Base-by-base conservation (phyloP, 2,329 filamentous ascomycete species). In the Aspergillus intermedius region DNA sequence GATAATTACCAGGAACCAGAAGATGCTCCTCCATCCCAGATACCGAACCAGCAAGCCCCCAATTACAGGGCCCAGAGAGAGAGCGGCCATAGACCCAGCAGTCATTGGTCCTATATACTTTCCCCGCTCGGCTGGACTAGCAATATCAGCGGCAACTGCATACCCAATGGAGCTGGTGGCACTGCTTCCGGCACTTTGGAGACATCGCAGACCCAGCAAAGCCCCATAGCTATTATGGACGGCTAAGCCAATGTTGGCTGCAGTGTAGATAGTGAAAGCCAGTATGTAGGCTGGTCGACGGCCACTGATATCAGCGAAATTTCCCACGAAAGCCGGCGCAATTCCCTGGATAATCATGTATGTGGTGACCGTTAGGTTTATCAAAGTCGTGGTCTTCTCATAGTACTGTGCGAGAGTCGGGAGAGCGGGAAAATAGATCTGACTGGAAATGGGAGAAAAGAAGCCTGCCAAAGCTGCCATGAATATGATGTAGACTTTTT, bases 391-490 rank as follows among this genome's bases (percentile, higher is more conserved):
- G 12, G 53, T 56, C 22, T 56, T 50, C 10, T 53, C 37, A 25
- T 61, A 54, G 48, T 58, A 54, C 5, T 47, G 23, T 5, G 57
- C 54, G 25, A 64, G 50, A 3, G 54, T 56, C 19, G 51, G 52
- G 48, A 63, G 57, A 17, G 59, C 57, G 1, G 61, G 61, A 49
- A 59, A 64, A 43, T 64, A 64, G 22, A 63, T 63, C 46, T 69
- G 67, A 5, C 67, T 64, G 1, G 66, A 66, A 0, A 74, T 57
- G 2, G 69, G 70, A 3, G 67, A 69, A 54, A 74, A 74, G 49
- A 74, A 67, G 4, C 65, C 68, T 6, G 65, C 69, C 45, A 70
- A 59, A 2, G 65, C 59, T 12, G 68, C 65, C 63, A 72, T 67
- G 42, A 60, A 51, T 25, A 70, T 58, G 10, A 72, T 69, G 49